Evolutionary conservation across 768 basidiomycete species (phyloP).

Genomic region (Auricularia sp.): DNA sequence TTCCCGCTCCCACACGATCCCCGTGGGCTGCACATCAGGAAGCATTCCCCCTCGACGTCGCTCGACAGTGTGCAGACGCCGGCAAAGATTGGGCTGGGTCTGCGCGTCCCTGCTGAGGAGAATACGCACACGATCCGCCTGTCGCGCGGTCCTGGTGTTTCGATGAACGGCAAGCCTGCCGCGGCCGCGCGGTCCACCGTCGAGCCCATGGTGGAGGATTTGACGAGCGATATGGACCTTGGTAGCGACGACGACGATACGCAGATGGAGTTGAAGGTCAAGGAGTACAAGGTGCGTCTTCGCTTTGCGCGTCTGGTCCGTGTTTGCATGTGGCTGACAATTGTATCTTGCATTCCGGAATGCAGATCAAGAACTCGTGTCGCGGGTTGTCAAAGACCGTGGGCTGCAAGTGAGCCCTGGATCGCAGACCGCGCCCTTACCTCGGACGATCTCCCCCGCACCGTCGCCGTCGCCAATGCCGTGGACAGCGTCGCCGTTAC

Average conservation of each 20-base stretch:
- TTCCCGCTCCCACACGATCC: too few species aligned
- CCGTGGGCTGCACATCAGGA: background rate
- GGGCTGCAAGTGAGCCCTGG: conserved; percentile 41
- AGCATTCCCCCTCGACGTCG: background rate
- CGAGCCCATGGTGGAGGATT: conserved; percentile 74
- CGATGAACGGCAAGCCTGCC: conserved; percentile 19
- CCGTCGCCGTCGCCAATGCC: background rate
- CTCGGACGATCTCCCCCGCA: conserved; percentile 13
- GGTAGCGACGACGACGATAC: conserved; percentile 48
- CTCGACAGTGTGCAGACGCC: background rate
- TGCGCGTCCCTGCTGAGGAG: conserved; percentile 30
- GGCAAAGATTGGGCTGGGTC: too few species aligned
- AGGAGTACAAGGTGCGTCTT: conserved; percentile 62
- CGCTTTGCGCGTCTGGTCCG: too few species aligned
- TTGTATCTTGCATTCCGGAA: background rate
- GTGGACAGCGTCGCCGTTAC: too few species aligned
- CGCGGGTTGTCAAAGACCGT: conserved; percentile 73
- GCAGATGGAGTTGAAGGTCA: conserved; percentile 65
- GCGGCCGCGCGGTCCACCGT: conserved; percentile 55
- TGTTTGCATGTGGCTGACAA: too few species aligned
- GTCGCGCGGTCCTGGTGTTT: conserved; percentile 45
- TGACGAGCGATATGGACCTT: background rate
- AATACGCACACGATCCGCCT: conserved; percentile 76
- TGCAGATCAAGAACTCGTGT: conserved; percentile 62
- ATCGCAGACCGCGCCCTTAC: conserved; percentile 61